Base-by-base conservation (phyloP, 768 basidiomycete species). In the Rhodotorula graminis region DNA sequence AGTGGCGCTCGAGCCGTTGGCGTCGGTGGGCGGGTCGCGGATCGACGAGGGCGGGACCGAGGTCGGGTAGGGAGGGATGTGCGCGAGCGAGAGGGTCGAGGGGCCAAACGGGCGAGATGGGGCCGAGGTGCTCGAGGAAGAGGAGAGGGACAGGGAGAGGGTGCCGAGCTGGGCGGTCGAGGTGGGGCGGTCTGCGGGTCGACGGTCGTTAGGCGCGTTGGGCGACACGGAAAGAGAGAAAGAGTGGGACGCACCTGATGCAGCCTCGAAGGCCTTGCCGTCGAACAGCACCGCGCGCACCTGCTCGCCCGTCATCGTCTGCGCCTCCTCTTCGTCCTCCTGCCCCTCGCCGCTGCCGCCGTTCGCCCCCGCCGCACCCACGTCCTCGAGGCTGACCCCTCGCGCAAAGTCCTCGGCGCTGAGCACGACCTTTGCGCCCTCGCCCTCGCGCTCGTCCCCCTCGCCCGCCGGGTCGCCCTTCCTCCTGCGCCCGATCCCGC, bases 401-500 rank as follows among this genome's bases (percentile, higher is more conserved):
- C 40, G 65, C 61, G 27, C 52, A 67, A 73, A 77, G 14, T 69
- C 60, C 25, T 68, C 72, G 60, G 73, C 77, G 10, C 49, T 65
- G 61, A 70, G 55, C 57, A 52, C 46, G 6, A 73, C 44, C 56
- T 57, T 65, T 27, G 69, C 67, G n/a, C 9, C 65, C 29, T 23
- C 52, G 15, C 66, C 40, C 27, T 25, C 33, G n/a, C n/a, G n/a
- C 27, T 19, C 58, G 42, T 29, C n/a, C n/a, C n/a, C n/a, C n/a
- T n/a, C n/a, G n/a, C n/a, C n/a, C n/a, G n/a, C n/a, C n/a, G n/a
- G n/a, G n/a, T n/a, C 27, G 15, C 44, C 47, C 40, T 33, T 61
- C 59, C 31, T 50, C 46, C 0, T 6, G 37, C 29, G 37, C 44
- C 77, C 78, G 44, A 77, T 67, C 9, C 77, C 77, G 4, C 86